Conservation (phyloP, 495 filamentous ascomycete genomes). For the Thermochaetoides thermophila region DNA sequence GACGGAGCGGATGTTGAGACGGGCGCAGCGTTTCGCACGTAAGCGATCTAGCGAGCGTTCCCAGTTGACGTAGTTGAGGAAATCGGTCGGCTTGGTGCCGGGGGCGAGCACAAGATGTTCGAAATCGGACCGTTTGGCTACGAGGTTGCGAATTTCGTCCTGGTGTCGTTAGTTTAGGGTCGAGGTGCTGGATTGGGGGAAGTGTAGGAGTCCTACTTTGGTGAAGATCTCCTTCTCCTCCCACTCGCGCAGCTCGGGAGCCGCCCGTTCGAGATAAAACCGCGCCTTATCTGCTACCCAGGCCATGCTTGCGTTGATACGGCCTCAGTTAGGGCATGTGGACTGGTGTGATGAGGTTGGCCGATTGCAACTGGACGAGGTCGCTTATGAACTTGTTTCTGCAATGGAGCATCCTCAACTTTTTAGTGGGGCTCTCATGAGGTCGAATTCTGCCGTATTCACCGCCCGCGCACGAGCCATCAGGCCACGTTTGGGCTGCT, state of each 20-base stretch:
- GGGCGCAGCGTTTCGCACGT: constrained; percentile 63
- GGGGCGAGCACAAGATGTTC: constrained; percentile 80
- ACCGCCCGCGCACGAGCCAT: too few relatives aligned
- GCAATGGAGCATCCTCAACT: too few relatives aligned
- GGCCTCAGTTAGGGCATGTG: too few relatives aligned
- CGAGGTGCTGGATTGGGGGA: neutral
- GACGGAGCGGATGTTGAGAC: constrained; percentile 55
- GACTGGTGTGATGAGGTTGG: neutral
- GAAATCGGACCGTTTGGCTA: constrained; percentile 80
- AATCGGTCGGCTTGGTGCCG: constrained; percentile 60
- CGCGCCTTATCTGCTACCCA: constrained; percentile 82
- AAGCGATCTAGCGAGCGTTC: constrained; percentile 81
- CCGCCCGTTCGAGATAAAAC: constrained; percentile 80
- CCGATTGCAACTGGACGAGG: too few relatives aligned
- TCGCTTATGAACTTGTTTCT: too few relatives aligned
- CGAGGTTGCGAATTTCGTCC: constrained; percentile 78
- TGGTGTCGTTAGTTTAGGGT: constrained; percentile 17
- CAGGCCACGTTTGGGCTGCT: too few relatives aligned
- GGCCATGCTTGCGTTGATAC: constrained; percentile 43
- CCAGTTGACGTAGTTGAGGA: constrained; percentile 73
- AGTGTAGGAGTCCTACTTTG: constrained; percentile 33
- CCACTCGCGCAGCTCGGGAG: constrained; percentile 80
- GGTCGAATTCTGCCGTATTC: neutral
- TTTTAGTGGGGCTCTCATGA: constrained; percentile 19
- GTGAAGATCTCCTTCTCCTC: constrained; percentile 79